Conservation (phyloP, 306 rosid genomes). For the Quillaja saponaria region DNA sequence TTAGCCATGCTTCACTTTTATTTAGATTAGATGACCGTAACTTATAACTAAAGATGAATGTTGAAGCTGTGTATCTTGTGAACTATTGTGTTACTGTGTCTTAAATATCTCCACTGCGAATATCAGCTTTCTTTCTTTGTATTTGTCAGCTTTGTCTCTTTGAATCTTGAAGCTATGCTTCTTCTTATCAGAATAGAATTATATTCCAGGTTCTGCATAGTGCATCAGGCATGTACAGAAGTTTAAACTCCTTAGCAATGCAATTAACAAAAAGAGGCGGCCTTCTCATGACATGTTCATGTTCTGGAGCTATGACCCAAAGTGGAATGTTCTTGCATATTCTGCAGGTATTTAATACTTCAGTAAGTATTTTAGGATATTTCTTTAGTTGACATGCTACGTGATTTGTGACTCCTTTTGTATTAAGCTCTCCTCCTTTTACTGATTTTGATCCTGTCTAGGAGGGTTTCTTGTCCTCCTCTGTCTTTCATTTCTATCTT, state of each 20-base stretch:
- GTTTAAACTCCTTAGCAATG: constrained; percentile 82
- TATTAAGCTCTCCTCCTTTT: too few species aligned
- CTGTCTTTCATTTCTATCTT: too few species aligned
- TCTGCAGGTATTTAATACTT: constrained; percentile 88
- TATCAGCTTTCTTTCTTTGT: constrained; percentile 13
- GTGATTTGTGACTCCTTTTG: too few species aligned
- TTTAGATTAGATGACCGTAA: too few species aligned
- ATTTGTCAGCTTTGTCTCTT: constrained; percentile 6
- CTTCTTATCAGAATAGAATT: too few species aligned
- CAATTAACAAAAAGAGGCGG: constrained; percentile 83
- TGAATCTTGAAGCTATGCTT: constrained; percentile 12
- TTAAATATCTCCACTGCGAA: background rate
- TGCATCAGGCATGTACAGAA: constrained; percentile 91
- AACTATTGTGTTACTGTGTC: constrained; percentile 17
- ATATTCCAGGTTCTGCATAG: constrained; percentile 64
- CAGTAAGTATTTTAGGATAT: too few species aligned
- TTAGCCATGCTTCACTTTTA: too few species aligned
- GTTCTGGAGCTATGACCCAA: constrained; percentile 91
- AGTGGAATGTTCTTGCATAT: constrained; percentile 73
- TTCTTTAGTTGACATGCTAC: too few species aligned
- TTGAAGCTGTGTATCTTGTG: background rate
- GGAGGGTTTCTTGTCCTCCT: too few species aligned
- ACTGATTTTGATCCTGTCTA: too few species aligned
- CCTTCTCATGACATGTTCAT: constrained; percentile 92
- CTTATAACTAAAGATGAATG: too few species aligned